Evolutionary conservation across 2,329 filamentous ascomycete species (phyloP).

Genomic region (Paecilomyces sp.): DNA sequence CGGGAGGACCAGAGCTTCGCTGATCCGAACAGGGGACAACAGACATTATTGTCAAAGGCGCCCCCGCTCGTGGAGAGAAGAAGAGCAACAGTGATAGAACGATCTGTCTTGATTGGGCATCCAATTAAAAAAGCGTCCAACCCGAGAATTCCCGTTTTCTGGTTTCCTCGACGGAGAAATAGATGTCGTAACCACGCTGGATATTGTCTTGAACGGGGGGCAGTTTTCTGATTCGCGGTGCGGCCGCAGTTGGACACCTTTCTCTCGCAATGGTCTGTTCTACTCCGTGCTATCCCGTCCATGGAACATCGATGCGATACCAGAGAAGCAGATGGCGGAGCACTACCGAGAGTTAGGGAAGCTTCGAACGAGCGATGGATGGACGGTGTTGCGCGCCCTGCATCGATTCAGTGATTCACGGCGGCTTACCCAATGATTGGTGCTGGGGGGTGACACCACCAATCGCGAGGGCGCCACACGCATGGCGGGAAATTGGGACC

Average conservation of each 20-base stretch:
- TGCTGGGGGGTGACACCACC: constrained; percentile 9
- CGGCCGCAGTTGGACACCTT: not conserved
- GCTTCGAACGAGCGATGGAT: constrained; percentile 6
- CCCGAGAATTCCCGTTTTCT: not conserved
- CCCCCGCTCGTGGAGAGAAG: not conserved
- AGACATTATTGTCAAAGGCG: not conserved
- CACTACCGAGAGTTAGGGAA: constrained; percentile 9
- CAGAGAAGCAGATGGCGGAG: not conserved
- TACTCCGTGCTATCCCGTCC: not conserved
- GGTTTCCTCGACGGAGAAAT: not conserved
- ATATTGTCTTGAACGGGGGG: not conserved
- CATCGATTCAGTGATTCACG: constrained; percentile 13
- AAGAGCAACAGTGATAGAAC: not conserved
- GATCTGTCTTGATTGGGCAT: not conserved
- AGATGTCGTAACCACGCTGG: no score
- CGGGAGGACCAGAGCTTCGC: not conserved
- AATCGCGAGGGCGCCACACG: constrained; percentile 2
- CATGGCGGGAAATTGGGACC: constrained; percentile 2
- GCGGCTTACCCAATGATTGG: constrained; percentile 10
- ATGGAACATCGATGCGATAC: not conserved
- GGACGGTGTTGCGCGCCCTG: constrained; percentile 15
- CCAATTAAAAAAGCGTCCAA: not conserved
- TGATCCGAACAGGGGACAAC: not conserved
- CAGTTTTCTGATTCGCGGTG: not conserved
- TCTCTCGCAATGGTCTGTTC: not conserved